phyloP scores from a whole-genome alignment of 495 filamentous ascomycete genomes.

The Penicillium paxilli region DNA sequence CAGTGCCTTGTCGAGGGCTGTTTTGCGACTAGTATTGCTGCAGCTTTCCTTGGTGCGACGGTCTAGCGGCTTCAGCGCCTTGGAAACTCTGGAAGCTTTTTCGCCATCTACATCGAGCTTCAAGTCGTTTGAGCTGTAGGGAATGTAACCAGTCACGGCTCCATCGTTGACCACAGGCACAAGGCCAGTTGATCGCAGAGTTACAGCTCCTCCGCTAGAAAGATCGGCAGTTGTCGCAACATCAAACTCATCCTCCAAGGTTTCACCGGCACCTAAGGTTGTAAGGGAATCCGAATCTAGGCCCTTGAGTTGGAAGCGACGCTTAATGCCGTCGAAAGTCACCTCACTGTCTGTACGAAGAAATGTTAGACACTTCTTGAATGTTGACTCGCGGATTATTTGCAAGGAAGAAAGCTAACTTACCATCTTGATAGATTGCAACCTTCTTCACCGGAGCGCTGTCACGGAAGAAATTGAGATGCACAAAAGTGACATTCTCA shows the following conservation, averaged over 20 bases:
- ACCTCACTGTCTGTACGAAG: conserved; percentile 44
- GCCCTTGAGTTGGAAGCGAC: conserved; percentile 43
- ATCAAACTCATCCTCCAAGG: conserved; percentile 56
- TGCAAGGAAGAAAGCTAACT: conserved; percentile 11
- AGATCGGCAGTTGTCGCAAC: conserved; percentile 59
- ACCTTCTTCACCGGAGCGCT: conserved; percentile 61
- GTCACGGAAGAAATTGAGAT: conserved; percentile 63
- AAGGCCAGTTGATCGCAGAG: conserved; percentile 49
- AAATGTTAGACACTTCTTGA: too few species aligned
- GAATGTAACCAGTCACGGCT: conserved; percentile 20
- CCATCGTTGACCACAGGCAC: conserved; percentile 46
- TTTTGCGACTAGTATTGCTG: conserved; percentile 45
- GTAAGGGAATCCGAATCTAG: conserved; percentile 55
- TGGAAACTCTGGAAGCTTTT: conserved; percentile 47
- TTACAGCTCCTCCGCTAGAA: conserved; percentile 45
- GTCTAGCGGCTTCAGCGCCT: conserved; percentile 41
- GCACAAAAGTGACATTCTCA: conserved; percentile 56
- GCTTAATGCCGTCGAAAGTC: conserved; percentile 58
- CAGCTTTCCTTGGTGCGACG: conserved; percentile 52
- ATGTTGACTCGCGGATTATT: too few species aligned
- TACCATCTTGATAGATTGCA: conserved; percentile 52
- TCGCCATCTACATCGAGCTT: conserved; percentile 46
- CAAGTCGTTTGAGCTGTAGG: conserved; percentile 26
- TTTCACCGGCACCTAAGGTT: conserved; percentile 55
- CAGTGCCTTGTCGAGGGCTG: conserved; percentile 46